phyloP scores from a whole-genome alignment of 2,329 filamentous ascomycete species.

The Alternaria incomplexa region DNA sequence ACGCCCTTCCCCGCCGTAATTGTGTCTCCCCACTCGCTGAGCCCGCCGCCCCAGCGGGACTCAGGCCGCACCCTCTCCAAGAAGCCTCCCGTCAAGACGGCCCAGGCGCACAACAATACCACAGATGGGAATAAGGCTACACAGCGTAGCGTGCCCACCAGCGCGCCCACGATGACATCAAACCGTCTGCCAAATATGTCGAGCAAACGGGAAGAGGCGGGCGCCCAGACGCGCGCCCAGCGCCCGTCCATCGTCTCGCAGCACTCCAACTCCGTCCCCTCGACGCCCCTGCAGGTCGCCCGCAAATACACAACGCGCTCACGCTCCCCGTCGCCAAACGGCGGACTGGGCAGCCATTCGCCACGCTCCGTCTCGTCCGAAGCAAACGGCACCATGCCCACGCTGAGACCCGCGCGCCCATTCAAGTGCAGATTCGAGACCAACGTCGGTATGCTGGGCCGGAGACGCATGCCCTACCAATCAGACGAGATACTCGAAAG shows the following conservation, averaged over 20 bases:
- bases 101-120: conserved; percentile 37
- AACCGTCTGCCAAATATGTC: conserved; percentile 36
- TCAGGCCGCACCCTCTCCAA: conserved; percentile 35
- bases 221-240: conserved; percentile 34
- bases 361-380: conserved; percentile 91
- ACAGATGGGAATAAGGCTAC: conserved; percentile 48
- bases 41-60: conserved; percentile 44
- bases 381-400: conserved; percentile 75
- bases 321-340: conserved; percentile 79
- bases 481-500: conserved; percentile 82
- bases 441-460: conserved; percentile 73
- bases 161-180: conserved; percentile 48
- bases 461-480: conserved; percentile 89
- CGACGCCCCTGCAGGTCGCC: conserved; percentile 88
- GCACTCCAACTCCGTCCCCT: conserved; percentile 89
- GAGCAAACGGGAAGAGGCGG: conserved; percentile 36
- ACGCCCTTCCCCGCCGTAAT: conserved; percentile 42
- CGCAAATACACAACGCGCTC: conserved; percentile 81
- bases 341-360: conserved; percentile 75
- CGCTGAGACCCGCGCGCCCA: conserved; percentile 65
- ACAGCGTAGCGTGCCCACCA: conserved; percentile 39
- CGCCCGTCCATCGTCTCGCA: conserved; percentile 62
- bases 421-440: conserved; percentile 86
- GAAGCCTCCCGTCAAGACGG: conserved; percentile 36
- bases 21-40: conserved; percentile 47